phyloP scores from a whole-genome alignment of 1,139 yeast species.

The Sugiyamaella novakii region DNA sequence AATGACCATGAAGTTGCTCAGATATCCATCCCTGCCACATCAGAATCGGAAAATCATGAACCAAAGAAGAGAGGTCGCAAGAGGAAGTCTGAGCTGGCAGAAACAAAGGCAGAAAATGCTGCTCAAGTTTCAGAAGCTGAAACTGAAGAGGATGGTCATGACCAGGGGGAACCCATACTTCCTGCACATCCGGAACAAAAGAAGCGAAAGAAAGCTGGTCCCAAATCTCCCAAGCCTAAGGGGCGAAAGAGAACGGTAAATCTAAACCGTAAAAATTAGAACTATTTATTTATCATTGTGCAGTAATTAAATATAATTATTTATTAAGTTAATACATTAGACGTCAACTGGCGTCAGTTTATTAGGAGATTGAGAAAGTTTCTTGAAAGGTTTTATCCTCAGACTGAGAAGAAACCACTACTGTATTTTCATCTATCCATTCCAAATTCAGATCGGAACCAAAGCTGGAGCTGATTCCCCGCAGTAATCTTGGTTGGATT shows the following conservation, averaged over 20 bases:
- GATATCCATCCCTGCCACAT: too few relatives aligned
- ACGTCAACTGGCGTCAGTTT: not conserved
- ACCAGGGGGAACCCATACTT: not conserved
- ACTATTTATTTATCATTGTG: conserved; percentile 6
- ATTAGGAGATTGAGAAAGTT: too few relatives aligned
- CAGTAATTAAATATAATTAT: conserved; percentile 1
- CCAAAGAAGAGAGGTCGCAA: too few relatives aligned
- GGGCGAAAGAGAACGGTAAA: conserved; percentile 12
- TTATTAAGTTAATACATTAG: not conserved
- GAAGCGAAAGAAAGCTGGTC: conserved; percentile 6
- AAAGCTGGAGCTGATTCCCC: conserved; percentile 1
- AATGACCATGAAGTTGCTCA: too few relatives aligned
- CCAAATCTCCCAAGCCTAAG: conserved; percentile 3
- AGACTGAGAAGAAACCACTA: not conserved
- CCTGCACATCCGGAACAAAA: not conserved
- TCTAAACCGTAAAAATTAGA: conserved; percentile 9
- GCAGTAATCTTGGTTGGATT: conserved; percentile 1
- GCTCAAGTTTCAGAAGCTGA: not conserved
- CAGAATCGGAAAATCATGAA: too few relatives aligned
- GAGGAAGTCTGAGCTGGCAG: too few relatives aligned
- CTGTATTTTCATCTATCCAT: conserved; percentile 6
- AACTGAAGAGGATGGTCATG: not conserved
- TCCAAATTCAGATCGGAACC: conserved; percentile 1
- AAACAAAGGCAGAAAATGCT: not conserved
- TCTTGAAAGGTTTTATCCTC: not conserved